Evolutionary conservation across 2,329 filamentous ascomycete genomes (phyloP).

Genomic region (Stemphylium vesicarium): DNA sequence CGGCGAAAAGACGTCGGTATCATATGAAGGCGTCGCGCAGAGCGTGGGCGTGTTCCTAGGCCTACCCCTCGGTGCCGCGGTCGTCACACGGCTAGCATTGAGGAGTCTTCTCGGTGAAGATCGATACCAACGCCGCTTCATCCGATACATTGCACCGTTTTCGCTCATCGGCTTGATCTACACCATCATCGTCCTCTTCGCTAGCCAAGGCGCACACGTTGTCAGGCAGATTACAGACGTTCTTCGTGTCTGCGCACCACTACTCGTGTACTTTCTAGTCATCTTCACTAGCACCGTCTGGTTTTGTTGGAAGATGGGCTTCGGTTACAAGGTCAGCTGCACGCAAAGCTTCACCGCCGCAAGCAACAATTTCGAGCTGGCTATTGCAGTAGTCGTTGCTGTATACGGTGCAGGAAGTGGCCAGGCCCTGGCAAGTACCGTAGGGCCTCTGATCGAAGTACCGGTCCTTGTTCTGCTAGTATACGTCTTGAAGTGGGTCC

Average conservation of each 20-base stretch:
- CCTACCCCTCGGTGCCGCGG: slow-evolving; percentile 79
- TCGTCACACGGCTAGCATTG: slow-evolving; percentile 73
- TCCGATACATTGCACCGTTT: slow-evolving; percentile 73
- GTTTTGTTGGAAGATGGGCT: slow-evolving; percentile 69
- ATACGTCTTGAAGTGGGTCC: slow-evolving; percentile 71
- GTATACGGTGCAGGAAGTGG: slow-evolving; percentile 79
- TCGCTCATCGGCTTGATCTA: slow-evolving; percentile 84
- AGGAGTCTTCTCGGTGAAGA: slow-evolving; percentile 60
- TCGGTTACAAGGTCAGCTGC: slow-evolving; percentile 71
- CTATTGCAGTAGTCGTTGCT: slow-evolving; percentile 85
- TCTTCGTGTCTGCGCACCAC: slow-evolving; percentile 77
- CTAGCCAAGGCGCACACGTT: slow-evolving; percentile 79
- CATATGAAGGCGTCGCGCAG: slow-evolving; percentile 74
- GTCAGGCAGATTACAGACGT: slow-evolving; percentile 85
- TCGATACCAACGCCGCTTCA: slow-evolving; percentile 72
- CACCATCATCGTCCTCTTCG: slow-evolving; percentile 86
- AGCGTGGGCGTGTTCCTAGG: slow-evolving; percentile 84
- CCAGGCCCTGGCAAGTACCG: slow-evolving; percentile 81
- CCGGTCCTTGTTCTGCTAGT: slow-evolving; percentile 80
- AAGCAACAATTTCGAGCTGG: slow-evolving; percentile 92
- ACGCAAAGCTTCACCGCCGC: slow-evolving; percentile 90
- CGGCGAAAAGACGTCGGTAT: slow-evolving; percentile 52
- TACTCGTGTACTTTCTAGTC: slow-evolving; percentile 79
- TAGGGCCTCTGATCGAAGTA: slow-evolving; percentile 86
- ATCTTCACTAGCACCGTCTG: slow-evolving; percentile 75